These are phyloP conservation scores for Trichophyton schoenleinii DNA, from an alignment of 2,329 filamentous ascomycete genomes.

Conservation along the genomic window DNA sequence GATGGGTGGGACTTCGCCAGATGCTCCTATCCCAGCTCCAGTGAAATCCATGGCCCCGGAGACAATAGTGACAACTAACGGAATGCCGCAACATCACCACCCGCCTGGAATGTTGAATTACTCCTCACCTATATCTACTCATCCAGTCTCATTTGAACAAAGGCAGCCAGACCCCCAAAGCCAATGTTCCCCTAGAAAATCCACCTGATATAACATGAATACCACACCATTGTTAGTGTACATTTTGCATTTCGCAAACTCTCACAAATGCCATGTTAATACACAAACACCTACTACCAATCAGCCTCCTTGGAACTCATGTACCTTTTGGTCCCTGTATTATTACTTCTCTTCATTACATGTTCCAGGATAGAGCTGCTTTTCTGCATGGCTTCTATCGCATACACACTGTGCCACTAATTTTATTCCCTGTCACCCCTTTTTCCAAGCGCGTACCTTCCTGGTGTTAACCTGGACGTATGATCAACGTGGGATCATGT, in stretches of 20 bases:
- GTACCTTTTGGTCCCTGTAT: not conserved
- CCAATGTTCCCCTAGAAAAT: not conserved
- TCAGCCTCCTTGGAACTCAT: not conserved
- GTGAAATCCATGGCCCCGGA: conserved; percentile 33
- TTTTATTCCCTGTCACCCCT: not conserved
- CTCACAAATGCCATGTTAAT: not conserved
- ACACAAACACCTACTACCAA: not conserved
- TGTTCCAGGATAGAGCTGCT: not conserved
- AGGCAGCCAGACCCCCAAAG: not conserved
- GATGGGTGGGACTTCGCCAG: conserved; percentile 32
- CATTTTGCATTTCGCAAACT: not conserved
- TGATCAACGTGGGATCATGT: not conserved
- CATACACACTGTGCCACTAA: not conserved
- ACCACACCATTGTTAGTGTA: not conserved
- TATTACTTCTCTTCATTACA: not conserved
- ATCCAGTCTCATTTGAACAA: not conserved
- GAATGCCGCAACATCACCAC: not conserved
- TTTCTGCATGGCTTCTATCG: not conserved
- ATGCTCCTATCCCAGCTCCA: conserved; percentile 31
- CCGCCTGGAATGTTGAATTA: not conserved
- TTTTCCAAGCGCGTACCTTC: not conserved
- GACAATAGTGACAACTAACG: not conserved
- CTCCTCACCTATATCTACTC: not conserved
- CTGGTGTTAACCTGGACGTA: not conserved
- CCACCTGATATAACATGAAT: not conserved